A percentile compares a stretch with the other conserved stretches of the same genome.
phyloP scores from a whole-genome alignment of 225 moss, liverwort and hornwort species.

The Physcomitrellopsis africana region DNA sequence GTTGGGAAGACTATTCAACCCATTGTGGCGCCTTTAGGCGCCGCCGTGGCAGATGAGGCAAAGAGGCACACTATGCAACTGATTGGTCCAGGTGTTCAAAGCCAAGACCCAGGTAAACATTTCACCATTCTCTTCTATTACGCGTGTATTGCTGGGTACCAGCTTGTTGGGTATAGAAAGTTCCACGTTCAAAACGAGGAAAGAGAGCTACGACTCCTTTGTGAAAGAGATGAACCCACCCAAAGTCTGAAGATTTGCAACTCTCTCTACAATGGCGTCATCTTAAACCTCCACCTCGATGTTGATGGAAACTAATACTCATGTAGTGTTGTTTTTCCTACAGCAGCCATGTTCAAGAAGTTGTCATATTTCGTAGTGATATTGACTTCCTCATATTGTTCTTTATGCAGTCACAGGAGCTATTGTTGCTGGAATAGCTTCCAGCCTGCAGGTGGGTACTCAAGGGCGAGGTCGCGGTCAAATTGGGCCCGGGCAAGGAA shows the following conservation, averaged over 20 bases:
- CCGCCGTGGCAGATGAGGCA: slow-evolving; percentile 28
- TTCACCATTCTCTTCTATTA: neutral
- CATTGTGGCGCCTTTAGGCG: slow-evolving; percentile 11
- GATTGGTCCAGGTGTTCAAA: neutral
- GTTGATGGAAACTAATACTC: too few species aligned
- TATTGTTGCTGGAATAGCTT: neutral
- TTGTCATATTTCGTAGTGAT: neutral
- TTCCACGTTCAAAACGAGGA: neutral
- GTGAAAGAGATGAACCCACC: neutral
- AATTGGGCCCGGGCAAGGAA: neutral
- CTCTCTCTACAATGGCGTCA: too few species aligned
- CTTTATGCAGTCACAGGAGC: slow-evolving; percentile 20
- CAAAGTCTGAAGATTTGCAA: neutral
- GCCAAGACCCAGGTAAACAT: slow-evolving; percentile 9
- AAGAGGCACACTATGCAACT: slow-evolving; percentile 2
- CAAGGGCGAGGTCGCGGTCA: slow-evolving; percentile 12
- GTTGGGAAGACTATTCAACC: slow-evolving; percentile 21
- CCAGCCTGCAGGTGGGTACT: neutral
- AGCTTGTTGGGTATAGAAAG: neutral
- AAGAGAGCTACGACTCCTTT: neutral
- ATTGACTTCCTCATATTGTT: neutral
- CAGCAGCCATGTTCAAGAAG: neutral
- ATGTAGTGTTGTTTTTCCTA: neutral
- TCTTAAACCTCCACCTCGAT: too few species aligned
- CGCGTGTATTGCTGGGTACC: neutral